Evolutionary conservation across 1,139 yeast species (phyloP).

Genomic region (Geotrichum reessii): DNA sequence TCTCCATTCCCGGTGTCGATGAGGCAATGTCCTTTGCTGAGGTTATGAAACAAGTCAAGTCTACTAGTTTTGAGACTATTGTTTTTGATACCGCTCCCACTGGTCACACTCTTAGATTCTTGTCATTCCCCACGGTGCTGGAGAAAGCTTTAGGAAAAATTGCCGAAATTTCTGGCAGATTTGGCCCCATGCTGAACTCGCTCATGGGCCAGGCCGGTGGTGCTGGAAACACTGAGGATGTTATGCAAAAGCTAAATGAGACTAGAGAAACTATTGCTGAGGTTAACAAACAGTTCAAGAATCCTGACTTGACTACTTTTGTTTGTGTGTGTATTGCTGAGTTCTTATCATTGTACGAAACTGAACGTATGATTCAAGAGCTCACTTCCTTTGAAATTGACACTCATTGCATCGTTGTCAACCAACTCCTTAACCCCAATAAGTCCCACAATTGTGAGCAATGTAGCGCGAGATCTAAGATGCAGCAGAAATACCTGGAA

Average conservation of each 20-base stretch:
- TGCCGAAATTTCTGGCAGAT: slow-evolving; percentile 74
- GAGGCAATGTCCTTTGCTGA: slow-evolving; percentile 97
- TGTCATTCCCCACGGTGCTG: slow-evolving; percentile 87
- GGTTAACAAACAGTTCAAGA: slow-evolving; percentile 89
- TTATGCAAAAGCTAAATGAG: slow-evolving; percentile 74
- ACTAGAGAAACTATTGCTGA: slow-evolving; percentile 78
- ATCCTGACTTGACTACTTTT: slow-evolving; percentile 93
- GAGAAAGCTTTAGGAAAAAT: slow-evolving; percentile 83
- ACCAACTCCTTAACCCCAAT: slow-evolving; percentile 77
- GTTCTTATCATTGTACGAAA: slow-evolving; percentile 88
- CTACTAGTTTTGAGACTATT: slow-evolving; percentile 78
- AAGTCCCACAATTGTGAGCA: slow-evolving; percentile 69
- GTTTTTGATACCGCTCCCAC: slow-evolving; percentile 98
- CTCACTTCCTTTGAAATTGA: slow-evolving; percentile 91
- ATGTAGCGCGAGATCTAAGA: slow-evolving; percentile 87
- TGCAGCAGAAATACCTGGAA: slow-evolving; percentile 90
- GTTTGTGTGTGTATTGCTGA: slow-evolving; percentile 97
- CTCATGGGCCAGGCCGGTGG: slow-evolving; percentile 54
- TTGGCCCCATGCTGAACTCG: slow-evolving; percentile 86
- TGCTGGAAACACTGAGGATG: slow-evolving; percentile 59
- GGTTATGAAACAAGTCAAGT: slow-evolving; percentile 91
- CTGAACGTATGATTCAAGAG: slow-evolving; percentile 96
- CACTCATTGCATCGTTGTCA: slow-evolving; percentile 90
- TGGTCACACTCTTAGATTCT: slow-evolving; percentile 90
- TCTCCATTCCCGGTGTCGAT: slow-evolving; percentile 95